A percentile compares a stretch with the other conserved stretches of the same genome.
These are phyloP conservation scores for Arthrobotrys musiformis DNA, from an alignment of 2,329 filamentous ascomycete species.

Conservation along the genomic window DNA sequence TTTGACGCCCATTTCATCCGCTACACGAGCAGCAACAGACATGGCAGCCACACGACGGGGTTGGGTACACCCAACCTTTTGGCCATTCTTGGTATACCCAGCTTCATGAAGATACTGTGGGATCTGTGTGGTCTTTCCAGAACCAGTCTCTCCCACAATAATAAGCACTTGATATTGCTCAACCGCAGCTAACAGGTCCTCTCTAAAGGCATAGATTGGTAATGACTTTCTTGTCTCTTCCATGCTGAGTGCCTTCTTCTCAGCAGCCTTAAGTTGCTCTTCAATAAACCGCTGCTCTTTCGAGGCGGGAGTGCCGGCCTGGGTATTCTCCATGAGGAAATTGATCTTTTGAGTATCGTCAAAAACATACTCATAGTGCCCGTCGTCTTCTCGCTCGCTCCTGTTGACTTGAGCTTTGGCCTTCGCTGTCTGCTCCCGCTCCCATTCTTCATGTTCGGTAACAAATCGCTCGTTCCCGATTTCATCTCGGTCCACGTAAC, in stretches of 20 bases:
- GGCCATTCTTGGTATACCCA: conserved; percentile 82
- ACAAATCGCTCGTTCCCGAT: conserved; percentile 88
- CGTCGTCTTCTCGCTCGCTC: conserved; percentile 78
- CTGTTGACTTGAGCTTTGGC: conserved; percentile 75
- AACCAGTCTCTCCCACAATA: conserved; percentile 93
- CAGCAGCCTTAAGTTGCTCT: conserved; percentile 85
- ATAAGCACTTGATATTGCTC: conserved; percentile 86
- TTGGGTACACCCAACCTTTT: conserved; percentile 92
- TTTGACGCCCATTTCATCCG: conserved; percentile 90
- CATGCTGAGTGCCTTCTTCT: conserved; percentile 86
- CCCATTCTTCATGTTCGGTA: conserved; percentile 96
- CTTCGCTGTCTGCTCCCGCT: conserved; percentile 85
- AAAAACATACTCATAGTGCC: conserved; percentile 91
- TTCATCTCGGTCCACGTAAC: conserved; percentile 87
- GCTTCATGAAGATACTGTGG: conserved; percentile 94
- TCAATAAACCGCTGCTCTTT: conserved; percentile 82
- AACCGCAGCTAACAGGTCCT: conserved; percentile 87
- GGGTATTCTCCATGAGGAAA: conserved; percentile 80
- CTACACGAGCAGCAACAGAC: conserved; percentile 95
- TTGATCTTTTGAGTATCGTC: conserved; percentile 89
- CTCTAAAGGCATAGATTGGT: conserved; percentile 87
- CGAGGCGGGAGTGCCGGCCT: conserved; percentile 75
- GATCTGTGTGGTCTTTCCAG: conserved; percentile 93
- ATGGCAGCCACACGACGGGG: conserved; percentile 95
- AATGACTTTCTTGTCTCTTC: conserved; percentile 90